These are phyloP conservation scores for Ophiorrhiza pumila DNA, from an alignment of 257 asterid species.

Conservation along the genomic window DNA sequence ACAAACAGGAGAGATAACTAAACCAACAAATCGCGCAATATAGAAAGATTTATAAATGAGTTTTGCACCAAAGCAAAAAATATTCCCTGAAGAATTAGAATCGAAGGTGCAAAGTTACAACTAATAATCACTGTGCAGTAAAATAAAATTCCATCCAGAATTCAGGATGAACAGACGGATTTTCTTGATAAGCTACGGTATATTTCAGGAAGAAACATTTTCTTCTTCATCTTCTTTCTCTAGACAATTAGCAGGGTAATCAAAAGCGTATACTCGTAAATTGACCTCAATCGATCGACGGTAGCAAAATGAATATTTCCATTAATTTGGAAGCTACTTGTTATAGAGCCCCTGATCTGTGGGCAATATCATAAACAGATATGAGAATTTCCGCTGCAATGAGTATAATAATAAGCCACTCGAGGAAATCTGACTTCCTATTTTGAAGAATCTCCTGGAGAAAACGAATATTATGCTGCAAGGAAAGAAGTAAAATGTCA, in stretches of 20 bases:
- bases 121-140: not conserved
- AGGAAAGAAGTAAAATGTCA: conserved; percentile 14
- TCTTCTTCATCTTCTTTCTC: not conserved
- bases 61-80: not conserved
- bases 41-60: not conserved
- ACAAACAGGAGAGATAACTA: not conserved
- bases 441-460: conserved; percentile 97
- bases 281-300: not conserved
- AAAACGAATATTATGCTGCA: conserved; percentile 93
- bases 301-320: not conserved
- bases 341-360: conserved; percentile 42
- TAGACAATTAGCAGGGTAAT: conserved; percentile 1
- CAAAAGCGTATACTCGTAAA: not conserved
- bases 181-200: not conserved
- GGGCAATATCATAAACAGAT: conserved; percentile 80
- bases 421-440: conserved; percentile 89
- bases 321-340: not conserved
- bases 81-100: not conserved
- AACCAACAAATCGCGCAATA: not conserved
- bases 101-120: not conserved
- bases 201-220: not conserved
- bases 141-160: not conserved
- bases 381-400: conserved; percentile 89
- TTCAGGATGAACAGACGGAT: not conserved
- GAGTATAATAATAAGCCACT: conserved; percentile 87